Base-by-base conservation (phyloP, 495 filamentous ascomycete species). In the Arthonia radiata region DNA sequence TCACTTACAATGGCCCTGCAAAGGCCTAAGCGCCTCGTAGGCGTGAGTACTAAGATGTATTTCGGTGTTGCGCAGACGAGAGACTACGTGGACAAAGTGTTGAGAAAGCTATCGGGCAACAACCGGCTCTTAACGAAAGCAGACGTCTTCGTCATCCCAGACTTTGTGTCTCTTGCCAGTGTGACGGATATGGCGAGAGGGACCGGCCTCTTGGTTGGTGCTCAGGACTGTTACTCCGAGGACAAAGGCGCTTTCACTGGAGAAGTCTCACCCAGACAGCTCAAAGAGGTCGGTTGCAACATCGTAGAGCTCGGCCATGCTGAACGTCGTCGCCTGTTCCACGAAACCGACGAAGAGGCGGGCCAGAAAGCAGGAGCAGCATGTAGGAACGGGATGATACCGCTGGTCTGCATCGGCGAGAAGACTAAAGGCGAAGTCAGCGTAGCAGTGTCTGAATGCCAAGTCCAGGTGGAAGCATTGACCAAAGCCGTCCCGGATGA, bases 11-110 rank as follows among this genome's bases (percentile, higher is more conserved):
- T 54, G 23, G 50, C 59, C 24, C 31, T 48, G 9, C 50, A n/a
- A n/a, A n/a, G 65, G 11, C 61, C 59, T n/a, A 54, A 62, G 33
- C 71, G 63, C 31, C 56, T 82, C 28, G 59, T 89, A 27, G 72
- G 75, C 41, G 67, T 82, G 43, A 75, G 67, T 28, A 60, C 75
- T 13, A 83, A 89, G 42, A 76, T 80, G 66, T 83, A 83, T 57
- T 82, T 82, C 47, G 61, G 62, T 48, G 59, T 67, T 13, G 46
- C 59, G 12, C 51, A 52, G 29, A 81, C 78, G 9, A 49, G 53
- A 28, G 36, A 49, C 24, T 89, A 78, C 52, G 49, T 71, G 11
- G 11, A 22, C 6, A 11, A 6, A 7, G 7, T 22, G 19, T 11
- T 7, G 11, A 11, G 7, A 22, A 11, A 22, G 11, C 19, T 22